Evolutionary conservation across 495 filamentous ascomycete genomes (phyloP), one percentile per base, ranked within the genome.

Genomic region (Entonaema liquescens): DNA sequence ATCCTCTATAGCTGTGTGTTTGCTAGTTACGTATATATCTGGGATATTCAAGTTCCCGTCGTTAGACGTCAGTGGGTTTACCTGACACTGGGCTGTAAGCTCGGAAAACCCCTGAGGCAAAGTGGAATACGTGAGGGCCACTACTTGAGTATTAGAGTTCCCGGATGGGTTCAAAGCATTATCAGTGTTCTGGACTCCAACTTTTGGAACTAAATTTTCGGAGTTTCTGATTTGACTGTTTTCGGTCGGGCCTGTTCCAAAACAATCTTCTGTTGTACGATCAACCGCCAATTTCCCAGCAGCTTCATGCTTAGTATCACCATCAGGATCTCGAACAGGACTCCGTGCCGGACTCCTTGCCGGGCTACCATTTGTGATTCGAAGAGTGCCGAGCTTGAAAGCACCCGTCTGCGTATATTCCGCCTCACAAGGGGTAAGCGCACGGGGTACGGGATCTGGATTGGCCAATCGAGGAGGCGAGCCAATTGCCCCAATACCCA

Each of bases 361-460:
- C 8, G 82, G 80, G 29, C 81, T 83, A 19, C 87, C 87, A 72
- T 89, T 89, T 26, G 82, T 85, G 59, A 89, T 88, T 55, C 85
- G 82, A 62, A 89, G 73, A 5, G 85, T 85, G 2, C 87, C 87
- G 21, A 85, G 80, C 70, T 88, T 89, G 71, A 87, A 89, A 23
- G 81, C 87, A 23, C 87, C 87, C 61, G 86, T 84, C 23, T 85
- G 84, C 70, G 80, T 79, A 60, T 86, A 86, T n/a, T 83, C 77
- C 15, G 79, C 74, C 52, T 84, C 83, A 26, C 77, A 80, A 3
- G 83, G 83, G 6, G 83, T 85, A 31, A 79, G 68, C 25, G 75
- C 82, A 31, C 83, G 80, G 25, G 76, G 78, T 23, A 74, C 54
- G 6, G 73, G 68, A 4, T 78, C 80, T 6, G 67, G 33, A 23